Percentiles rank a stretch among this genome's conserved stretches.
Evolutionary conservation across 2,329 filamentous ascomycete species (phyloP).

Genomic region (Pseudohalonectria lignicola): DNA sequence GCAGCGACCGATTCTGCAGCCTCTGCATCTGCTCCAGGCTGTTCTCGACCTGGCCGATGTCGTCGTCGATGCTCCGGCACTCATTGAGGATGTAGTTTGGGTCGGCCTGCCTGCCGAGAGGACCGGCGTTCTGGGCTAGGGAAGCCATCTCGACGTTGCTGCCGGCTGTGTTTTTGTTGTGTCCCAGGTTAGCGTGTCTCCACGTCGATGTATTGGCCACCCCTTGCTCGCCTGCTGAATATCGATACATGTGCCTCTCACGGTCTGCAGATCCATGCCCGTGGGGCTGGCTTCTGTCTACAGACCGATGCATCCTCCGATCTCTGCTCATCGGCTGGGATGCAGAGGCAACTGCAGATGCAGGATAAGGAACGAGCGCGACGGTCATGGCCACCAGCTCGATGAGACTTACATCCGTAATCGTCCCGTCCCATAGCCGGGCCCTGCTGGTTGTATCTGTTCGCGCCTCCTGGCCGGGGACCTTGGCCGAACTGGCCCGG

Average conservation of each 20-base stretch:
- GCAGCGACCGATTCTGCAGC: constrained; percentile 61
- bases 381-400: no score
- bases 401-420: constrained; percentile 22
- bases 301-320: no score
- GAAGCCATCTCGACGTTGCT: constrained; percentile 60
- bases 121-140: constrained; percentile 39
- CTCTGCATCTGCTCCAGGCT: constrained; percentile 62
- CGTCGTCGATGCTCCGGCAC: constrained; percentile 68
- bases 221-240: no score
- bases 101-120: constrained; percentile 33
- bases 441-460: constrained; percentile 12
- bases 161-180: constrained; percentile 22
- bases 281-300: no score
- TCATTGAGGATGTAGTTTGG: constrained; percentile 76
- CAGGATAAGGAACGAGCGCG: no score
- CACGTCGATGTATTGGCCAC: no score
- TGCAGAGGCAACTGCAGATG: no score
- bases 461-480: constrained; percentile 13
- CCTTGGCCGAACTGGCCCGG: constrained; percentile 16
- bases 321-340: no score
- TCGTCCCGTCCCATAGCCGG: constrained; percentile 22
- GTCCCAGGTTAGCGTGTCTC: no score
- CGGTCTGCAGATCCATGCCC: no score
- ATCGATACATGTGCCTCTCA: no score
- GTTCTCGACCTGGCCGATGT: constrained; percentile 62